Evolutionary conservation across 2,329 filamentous ascomycete species (phyloP), one percentile per base, ranked within the genome.

Genomic region (Penicillium sp.): DNA sequence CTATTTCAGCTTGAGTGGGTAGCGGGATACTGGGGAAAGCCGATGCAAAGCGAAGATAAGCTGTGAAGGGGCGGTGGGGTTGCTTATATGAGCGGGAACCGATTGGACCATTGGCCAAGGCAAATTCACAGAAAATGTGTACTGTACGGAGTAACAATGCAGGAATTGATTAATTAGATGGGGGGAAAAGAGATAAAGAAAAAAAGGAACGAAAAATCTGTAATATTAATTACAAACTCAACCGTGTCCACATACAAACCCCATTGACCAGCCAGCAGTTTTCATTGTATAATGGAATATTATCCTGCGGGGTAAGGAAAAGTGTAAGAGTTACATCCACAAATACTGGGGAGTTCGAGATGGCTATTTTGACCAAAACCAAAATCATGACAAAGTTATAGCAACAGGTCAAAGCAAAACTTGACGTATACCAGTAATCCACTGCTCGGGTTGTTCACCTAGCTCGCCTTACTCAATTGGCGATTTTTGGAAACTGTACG

Each of bases 1-100:
- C 50, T 50, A 27, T 42, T 31, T 50, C 48, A 50, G 16, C 33
- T 62, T 61, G 62, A 64, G 61, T 62, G 58, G 58, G 50, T 45
- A 53, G 50, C 50, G 53, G 46, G 55, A 62, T 62, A 55, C 52
- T 67, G 62, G 62, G 63, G 60, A 67, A 64, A 62, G 69, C 72
- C 72, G 72, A 75, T 73, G 72, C 72, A 75, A 75, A 75, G 72
- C 72, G 72, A 75, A 65, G 64, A 67, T 66, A 68, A 69, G 69
- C 62, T 53, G 64, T 25, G 33, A 68, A 71, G 70, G 42, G 43
- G 69, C 69, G 71, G 70, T 69, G 70, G 72, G 61, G 71, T 26
- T 31, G 50, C 52, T 63, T 62, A 63, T 57, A 65, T 65, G 63
- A 61, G 60, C 59, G 42, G 25, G 53, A 46, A 54, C 61, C 62